Percentiles rank a stretch among this genome's conserved stretches.
phyloP scores from a whole-genome alignment of 805 yeast species.

The Candida nemodendra region DNA sequence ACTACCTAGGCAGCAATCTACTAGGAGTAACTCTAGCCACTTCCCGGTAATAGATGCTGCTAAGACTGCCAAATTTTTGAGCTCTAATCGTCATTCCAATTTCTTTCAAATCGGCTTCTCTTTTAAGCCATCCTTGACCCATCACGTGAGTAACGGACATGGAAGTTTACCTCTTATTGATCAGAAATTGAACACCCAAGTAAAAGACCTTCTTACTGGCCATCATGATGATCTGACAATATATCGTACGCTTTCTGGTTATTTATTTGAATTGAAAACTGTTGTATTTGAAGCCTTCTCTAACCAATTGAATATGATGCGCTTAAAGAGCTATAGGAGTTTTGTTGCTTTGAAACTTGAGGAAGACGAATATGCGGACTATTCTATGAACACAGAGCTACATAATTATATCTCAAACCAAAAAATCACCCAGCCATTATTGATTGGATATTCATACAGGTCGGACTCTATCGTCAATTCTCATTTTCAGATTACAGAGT shows the following conservation, averaged over 20 bases:
- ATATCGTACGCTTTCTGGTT: constrained; percentile 22
- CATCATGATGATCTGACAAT: constrained; percentile 33
- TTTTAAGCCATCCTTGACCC: constrained; percentile 5
- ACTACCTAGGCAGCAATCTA: neutral
- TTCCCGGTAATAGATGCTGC: constrained; percentile 16
- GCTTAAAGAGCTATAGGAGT: constrained; percentile 22
- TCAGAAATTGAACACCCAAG: constrained; percentile 14
- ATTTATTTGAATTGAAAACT: constrained; percentile 22
- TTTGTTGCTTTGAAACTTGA: constrained; percentile 22
- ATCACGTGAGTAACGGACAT: neutral
- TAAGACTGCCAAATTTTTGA: constrained; percentile 10
- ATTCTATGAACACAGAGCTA: constrained; percentile 19
- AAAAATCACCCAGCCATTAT: constrained; percentile 27
- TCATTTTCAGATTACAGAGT: constrained; percentile 16
- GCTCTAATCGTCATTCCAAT: constrained; percentile 16
- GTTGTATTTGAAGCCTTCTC: constrained; percentile 26
- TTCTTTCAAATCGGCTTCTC: constrained; percentile 27
- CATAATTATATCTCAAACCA: constrained; percentile 25
- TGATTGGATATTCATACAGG: constrained; percentile 26
- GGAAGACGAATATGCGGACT: constrained; percentile 21
- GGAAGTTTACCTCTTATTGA: constrained; percentile 22
- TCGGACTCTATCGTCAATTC: constrained; percentile 16
- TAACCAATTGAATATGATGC: constrained; percentile 14
- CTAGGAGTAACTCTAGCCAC: constrained; percentile 13
- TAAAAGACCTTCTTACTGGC: constrained; percentile 19